A percentile compares a stretch with the other conserved stretches of the same genome.
These are phyloP conservation scores for Peltaster fructicola DNA, from an alignment of 2,329 filamentous ascomycete genomes.

Conservation along the genomic window DNA sequence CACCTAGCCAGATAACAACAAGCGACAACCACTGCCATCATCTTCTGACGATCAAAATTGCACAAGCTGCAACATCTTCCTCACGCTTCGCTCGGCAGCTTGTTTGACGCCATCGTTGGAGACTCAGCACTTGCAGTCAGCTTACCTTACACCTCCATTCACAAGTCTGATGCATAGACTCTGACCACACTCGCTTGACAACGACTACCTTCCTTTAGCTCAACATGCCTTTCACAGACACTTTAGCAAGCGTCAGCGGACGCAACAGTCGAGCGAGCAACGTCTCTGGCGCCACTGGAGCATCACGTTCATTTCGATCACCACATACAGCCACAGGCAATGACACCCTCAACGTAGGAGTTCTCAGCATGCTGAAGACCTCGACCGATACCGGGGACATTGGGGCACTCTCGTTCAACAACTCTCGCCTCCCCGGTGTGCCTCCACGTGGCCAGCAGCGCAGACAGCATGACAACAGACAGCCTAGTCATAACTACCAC, in stretches of 20 bases:
- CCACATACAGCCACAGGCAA: conserved; percentile 13
- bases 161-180: too few species aligned
- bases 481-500: conserved; percentile 22
- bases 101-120: too few species aligned
- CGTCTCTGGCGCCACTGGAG: conserved; percentile 21
- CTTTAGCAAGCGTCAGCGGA: conserved; percentile 27
- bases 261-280: conserved; percentile 31
- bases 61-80: too few species aligned
- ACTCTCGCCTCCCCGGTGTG: conserved; percentile 20
- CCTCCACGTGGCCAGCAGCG: conserved; percentile 20
- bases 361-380: conserved; percentile 33
- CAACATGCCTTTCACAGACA: conserved; percentile 28
- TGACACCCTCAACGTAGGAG: conserved; percentile 22
- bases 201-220: too few species aligned
- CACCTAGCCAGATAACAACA: too few species aligned
- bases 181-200: too few species aligned
- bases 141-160: too few species aligned
- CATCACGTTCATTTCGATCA: conserved; percentile 15
- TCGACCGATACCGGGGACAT: conserved; percentile 31
- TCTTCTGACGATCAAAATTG: too few species aligned
- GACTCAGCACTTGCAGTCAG: too few species aligned
- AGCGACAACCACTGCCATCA: too few species aligned
- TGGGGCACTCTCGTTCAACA: conserved; percentile 22
- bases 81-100: too few species aligned
- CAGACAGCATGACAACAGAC: too few species aligned